Evolutionary conservation across 106 monocot genomes (phyloP).

Genomic region (Allium fistulosum): DNA sequence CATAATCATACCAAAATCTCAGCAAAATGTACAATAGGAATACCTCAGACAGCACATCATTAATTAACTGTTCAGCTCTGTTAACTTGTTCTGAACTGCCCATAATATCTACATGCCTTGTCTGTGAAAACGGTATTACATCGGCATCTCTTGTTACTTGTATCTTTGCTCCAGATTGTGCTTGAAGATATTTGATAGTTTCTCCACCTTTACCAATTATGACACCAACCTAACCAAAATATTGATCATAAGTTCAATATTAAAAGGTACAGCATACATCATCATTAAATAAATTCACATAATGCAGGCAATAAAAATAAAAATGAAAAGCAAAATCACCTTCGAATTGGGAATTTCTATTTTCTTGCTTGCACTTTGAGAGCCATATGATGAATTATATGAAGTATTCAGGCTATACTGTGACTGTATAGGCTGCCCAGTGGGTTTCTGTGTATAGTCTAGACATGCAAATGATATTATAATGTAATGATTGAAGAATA

Average conservation of each 20-base stretch:
- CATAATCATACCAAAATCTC: not conserved
- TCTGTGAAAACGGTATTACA: constrained; percentile 45
- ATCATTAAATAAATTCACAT: not conserved
- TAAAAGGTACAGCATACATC: not conserved
- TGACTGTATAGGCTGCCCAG: constrained; percentile 16
- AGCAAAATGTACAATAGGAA: not conserved
- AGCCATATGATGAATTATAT: constrained; percentile 11
- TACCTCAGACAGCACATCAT: constrained; percentile 1
- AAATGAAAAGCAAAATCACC: constrained; percentile 12
- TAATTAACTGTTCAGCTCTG: constrained; percentile 48
- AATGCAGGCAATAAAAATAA: not conserved
- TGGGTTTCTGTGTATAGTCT: constrained; percentile 34
- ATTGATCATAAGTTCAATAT: not conserved
- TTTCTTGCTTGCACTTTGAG: constrained; percentile 31
- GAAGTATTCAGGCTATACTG: constrained; percentile 8
- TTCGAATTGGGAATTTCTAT: constrained; percentile 53
- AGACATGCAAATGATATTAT: not conserved
- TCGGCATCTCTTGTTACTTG: constrained; percentile 71
- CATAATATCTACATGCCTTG: constrained; percentile 47
- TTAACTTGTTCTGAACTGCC: constrained; percentile 67
- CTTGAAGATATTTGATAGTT: constrained; percentile 69
- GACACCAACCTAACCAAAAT: constrained; percentile 53
- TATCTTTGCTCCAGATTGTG: constrained; percentile 72
- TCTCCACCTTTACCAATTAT: constrained; percentile 86
- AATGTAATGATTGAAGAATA: too few species aligned